These are phyloP conservation scores for Tuber indicum DNA, from an alignment of 495 filamentous ascomycete genomes.

Conservation along the genomic window DNA sequence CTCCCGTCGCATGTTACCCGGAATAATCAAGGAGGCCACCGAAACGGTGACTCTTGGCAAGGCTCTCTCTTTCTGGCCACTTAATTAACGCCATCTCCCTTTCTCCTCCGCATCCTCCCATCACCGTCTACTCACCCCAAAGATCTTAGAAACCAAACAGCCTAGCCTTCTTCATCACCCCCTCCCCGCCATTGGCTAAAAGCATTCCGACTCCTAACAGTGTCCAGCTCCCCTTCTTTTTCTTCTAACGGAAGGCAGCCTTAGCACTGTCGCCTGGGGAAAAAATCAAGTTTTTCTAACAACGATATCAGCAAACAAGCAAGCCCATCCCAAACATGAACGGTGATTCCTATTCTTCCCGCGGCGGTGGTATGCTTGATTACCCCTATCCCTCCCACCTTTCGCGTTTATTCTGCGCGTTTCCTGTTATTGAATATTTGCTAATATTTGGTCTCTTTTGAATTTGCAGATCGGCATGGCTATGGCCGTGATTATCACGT, in stretches of 20 bases:
- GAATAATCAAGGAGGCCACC: background rate
- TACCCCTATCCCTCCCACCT: background rate
- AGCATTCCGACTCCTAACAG: background rate
- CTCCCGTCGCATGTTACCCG: background rate
- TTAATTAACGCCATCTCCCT: background rate
- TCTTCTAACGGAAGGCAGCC: background rate
- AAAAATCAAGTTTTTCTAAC: constrained; percentile 16
- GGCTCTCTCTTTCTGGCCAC: background rate
- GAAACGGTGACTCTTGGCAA: background rate
- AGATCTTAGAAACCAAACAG: background rate
- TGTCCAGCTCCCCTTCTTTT: background rate
- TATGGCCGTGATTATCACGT: constrained; percentile 44
- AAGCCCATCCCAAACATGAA: constrained; percentile 28
- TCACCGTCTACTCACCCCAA: background rate
- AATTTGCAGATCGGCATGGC: constrained; percentile 37
- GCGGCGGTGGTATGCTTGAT: constrained; percentile 37
- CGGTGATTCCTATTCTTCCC: constrained; percentile 41
- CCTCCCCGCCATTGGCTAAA: background rate
- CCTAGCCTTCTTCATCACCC: background rate
- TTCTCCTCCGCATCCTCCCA: background rate
- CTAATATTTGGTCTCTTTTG: background rate
- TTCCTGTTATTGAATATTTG: background rate
- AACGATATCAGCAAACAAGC: constrained; percentile 20
- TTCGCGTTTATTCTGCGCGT: background rate
- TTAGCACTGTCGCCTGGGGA: constrained; percentile 2